These are phyloP conservation scores for Penicillium sp. DNA, from an alignment of 2,329 filamentous ascomycete species.

Conservation along the genomic window DNA sequence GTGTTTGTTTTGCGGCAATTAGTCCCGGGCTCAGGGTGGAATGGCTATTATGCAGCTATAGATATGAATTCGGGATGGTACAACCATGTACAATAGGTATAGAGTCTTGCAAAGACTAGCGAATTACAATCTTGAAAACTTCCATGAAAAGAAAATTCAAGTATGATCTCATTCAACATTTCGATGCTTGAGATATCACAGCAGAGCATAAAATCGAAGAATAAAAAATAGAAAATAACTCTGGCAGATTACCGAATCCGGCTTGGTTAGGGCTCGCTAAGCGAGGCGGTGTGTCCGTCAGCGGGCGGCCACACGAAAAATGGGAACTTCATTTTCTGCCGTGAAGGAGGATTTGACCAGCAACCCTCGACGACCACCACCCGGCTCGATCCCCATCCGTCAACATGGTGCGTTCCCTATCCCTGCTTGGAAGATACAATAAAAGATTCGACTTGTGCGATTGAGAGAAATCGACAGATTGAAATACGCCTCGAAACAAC, in stretches of 20 bases:
- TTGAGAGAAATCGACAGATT: constrained; percentile 8
- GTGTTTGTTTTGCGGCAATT: neutral
- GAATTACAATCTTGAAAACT: constrained; percentile 1
- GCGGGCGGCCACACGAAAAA: constrained; percentile 39
- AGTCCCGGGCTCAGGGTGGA: neutral
- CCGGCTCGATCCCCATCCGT: constrained; percentile 47
- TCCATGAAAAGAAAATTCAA: neutral
- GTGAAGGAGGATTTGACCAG: constrained; percentile 39
- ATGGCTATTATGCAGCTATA: constrained; percentile 2
- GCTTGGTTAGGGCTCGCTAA: constrained; percentile 39
- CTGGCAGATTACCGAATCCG: constrained; percentile 21
- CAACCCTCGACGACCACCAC: constrained; percentile 39
- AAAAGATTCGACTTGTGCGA: constrained; percentile 11
- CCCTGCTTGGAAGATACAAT: constrained; percentile 11
- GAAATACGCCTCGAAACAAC: constrained; percentile 5
- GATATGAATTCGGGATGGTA: constrained; percentile 3
- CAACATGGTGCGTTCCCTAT: constrained; percentile 41
- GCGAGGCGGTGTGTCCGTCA: constrained; percentile 34
- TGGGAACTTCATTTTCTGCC: constrained; percentile 28
- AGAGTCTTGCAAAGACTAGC: constrained; percentile 2
- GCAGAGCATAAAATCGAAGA: neutral
- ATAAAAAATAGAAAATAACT: constrained; percentile 1
- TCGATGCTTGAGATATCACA: neutral
- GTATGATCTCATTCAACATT: neutral
- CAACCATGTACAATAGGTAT: constrained; percentile 18